These are phyloP conservation scores for Pisolithus thermaeus DNA, from an alignment of 1,284 basidiomycete genomes.

Conservation along the genomic window DNA sequence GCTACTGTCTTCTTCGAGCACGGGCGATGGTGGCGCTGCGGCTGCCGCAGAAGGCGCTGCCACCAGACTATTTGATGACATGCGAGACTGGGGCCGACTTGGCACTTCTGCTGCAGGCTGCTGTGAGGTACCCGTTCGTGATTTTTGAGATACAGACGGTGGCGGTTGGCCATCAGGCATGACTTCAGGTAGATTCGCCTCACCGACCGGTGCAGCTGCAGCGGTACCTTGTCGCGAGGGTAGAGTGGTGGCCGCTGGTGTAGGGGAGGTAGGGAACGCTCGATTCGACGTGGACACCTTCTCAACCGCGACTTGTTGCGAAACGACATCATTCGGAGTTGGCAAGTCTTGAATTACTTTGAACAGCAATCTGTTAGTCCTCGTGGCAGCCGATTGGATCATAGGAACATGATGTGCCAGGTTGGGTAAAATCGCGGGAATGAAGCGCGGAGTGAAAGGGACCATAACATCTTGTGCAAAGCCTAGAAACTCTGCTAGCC, in stretches of 20 bases:
- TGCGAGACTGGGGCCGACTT: slow-evolving; percentile 55
- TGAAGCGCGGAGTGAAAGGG: slow-evolving; percentile 89
- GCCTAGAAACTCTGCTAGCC: slow-evolving; percentile 90
- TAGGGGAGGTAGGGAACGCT: slow-evolving; percentile 44
- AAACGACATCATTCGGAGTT: slow-evolving; percentile 50
- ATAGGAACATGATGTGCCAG: slow-evolving; percentile 87
- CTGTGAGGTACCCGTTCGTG: slow-evolving; percentile 23
- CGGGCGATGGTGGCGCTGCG: slow-evolving; percentile 26
- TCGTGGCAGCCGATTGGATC: slow-evolving; percentile 83
- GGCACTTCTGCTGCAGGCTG: slow-evolving; percentile 17
- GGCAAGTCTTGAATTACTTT: slow-evolving; percentile 84
- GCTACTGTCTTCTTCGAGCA: slow-evolving; percentile 39
- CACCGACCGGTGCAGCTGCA: slow-evolving; percentile 32
- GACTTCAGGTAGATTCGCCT: slow-evolving; percentile 42
- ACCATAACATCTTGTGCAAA: slow-evolving; percentile 91
- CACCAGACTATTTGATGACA: slow-evolving; percentile 36
- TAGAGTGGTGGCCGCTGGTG: slow-evolving; percentile 33
- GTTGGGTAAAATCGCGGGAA: slow-evolving; percentile 90
- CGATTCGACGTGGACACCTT: slow-evolving; percentile 29
- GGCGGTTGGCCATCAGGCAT: slow-evolving; percentile 24
- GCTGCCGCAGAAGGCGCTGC: slow-evolving; percentile 13
- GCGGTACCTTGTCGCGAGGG: slow-evolving; percentile 45
- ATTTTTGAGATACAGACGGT: slow-evolving; percentile 18
- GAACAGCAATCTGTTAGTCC: slow-evolving; percentile 83
- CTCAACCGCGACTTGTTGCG: slow-evolving; percentile 34